Conservation (phyloP, 352 stramenopile species). For the Globisporangium lucens region DNA sequence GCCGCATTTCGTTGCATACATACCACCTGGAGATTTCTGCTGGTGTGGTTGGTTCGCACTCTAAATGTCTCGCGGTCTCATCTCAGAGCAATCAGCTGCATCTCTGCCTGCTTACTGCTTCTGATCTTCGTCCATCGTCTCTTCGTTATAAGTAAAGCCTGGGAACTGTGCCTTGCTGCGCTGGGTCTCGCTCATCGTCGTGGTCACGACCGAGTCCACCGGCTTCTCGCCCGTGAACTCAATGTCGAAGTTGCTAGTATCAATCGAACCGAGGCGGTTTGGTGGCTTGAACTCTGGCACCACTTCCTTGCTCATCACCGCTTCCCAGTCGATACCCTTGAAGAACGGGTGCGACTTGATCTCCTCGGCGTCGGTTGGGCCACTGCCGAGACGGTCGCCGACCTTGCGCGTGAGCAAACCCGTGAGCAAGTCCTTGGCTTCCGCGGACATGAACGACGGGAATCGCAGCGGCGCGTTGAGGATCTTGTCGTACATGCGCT, state of each 20-base stretch:
- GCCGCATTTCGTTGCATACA: background rate
- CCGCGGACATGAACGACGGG: slow-evolving; percentile 88
- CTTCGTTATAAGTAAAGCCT: slow-evolving; percentile 89
- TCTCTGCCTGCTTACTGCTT: slow-evolving; percentile 55
- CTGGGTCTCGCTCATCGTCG: slow-evolving; percentile 88
- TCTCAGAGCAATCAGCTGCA: background rate
- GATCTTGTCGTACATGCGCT: slow-evolving; percentile 95
- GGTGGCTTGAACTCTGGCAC: slow-evolving; percentile 91
- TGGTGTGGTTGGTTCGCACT: slow-evolving; percentile 3
- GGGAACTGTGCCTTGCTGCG: slow-evolving; percentile 89
- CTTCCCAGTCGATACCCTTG: slow-evolving; percentile 90
- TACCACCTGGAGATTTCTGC: slow-evolving; percentile 1
- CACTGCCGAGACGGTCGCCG: slow-evolving; percentile 81
- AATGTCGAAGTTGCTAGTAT: slow-evolving; percentile 94
- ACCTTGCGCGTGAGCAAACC: slow-evolving; percentile 88
- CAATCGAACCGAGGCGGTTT: slow-evolving; percentile 84
- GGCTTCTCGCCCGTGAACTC: slow-evolving; percentile 93
- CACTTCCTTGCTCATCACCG: slow-evolving; percentile 84
- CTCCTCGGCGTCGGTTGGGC: slow-evolving; percentile 85
- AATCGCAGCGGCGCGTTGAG: slow-evolving; percentile 87
- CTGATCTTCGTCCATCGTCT: slow-evolving; percentile 85
- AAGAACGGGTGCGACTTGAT: slow-evolving; percentile 94
- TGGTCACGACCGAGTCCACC: slow-evolving; percentile 89
- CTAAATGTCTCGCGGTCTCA: slow-evolving; percentile 12
- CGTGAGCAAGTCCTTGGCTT: slow-evolving; percentile 84